A percentile compares a stretch with the other conserved stretches of the same genome.
Conservation (phyloP, 805 yeast species). For the Lipomyces mesembrius region DNA sequence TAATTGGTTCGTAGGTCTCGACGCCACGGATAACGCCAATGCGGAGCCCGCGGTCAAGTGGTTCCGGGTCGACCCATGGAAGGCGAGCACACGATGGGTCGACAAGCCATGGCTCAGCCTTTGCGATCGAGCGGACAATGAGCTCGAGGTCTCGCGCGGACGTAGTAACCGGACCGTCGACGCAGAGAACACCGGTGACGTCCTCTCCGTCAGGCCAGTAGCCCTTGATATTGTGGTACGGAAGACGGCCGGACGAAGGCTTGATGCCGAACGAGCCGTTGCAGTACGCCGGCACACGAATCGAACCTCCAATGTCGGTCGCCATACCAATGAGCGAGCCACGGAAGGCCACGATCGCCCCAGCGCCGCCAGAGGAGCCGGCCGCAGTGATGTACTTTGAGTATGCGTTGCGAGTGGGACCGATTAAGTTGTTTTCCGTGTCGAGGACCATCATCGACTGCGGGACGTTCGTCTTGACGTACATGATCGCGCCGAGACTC, state of each 20-base stretch:
- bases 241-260: conserved; percentile 47
- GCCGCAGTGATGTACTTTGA: conserved; percentile 54
- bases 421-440: conserved; percentile 52
- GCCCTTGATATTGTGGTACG: conserved; percentile 49
- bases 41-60: conserved; percentile 40
- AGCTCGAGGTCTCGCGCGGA: conserved; percentile 50
- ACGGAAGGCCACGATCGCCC: conserved; percentile 52
- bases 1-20: conserved; percentile 48
- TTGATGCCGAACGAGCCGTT: conserved; percentile 52
- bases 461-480: conserved; percentile 57
- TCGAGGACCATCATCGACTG: conserved; percentile 57
- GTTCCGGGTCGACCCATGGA: conserved; percentile 50
- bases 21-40: conserved; percentile 40
- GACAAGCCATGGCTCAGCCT: conserved; percentile 51
- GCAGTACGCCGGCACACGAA: conserved; percentile 55
- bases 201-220: conserved; percentile 58
- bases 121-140: conserved; percentile 49
- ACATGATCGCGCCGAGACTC: conserved; percentile 54
- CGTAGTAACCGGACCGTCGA: conserved; percentile 56
- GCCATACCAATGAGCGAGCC: conserved; percentile 59
- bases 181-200: conserved; percentile 49
- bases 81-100: conserved; percentile 58
- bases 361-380: conserved; percentile 62
- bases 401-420: conserved; percentile 54
- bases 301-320: conserved; percentile 59